Evolutionary conservation across 2,329 filamentous ascomycete genomes (phyloP).

Genomic region (Colletotrichum sp.): DNA sequence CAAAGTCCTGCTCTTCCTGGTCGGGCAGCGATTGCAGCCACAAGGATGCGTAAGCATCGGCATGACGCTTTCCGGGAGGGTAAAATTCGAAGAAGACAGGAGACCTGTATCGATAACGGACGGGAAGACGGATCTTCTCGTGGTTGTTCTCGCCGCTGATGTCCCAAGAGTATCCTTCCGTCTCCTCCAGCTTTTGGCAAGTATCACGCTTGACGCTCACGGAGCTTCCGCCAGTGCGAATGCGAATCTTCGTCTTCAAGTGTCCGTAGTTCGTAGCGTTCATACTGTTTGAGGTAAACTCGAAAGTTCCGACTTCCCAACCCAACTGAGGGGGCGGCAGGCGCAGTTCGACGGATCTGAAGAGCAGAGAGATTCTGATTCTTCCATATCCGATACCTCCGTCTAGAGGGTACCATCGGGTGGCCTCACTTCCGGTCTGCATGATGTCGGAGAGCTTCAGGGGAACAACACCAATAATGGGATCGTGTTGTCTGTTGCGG

Average conservation of each 20-base stretch:
- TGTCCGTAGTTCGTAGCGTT: constrained; percentile 67
- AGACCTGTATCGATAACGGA: constrained; percentile 88
- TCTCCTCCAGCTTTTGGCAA: constrained; percentile 65
- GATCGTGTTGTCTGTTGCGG: constrained; percentile 90
- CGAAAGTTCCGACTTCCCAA: constrained; percentile 95
- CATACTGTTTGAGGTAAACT: constrained; percentile 78
- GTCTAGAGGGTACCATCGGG: constrained; percentile 95
- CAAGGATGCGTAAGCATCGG: constrained; percentile 78
- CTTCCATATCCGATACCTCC: constrained; percentile 93
- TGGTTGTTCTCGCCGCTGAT: constrained; percentile 47
- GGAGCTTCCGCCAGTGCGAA: constrained; percentile 85
- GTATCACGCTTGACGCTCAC: constrained; percentile 70
- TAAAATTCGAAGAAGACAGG: constrained; percentile 91
- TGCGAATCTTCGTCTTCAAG: constrained; percentile 74
- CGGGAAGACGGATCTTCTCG: constrained; percentile 73
- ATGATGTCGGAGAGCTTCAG: constrained; percentile 89
- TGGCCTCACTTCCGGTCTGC: constrained; percentile 83
- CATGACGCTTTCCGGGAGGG: constrained; percentile 68
- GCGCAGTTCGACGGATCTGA: constrained; percentile 86
- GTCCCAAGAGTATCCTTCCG: constrained; percentile 55
- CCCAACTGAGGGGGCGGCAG: constrained; percentile 86
- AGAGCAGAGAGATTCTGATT: constrained; percentile 85
- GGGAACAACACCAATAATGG: constrained; percentile 90
- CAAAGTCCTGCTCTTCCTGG: constrained; percentile 76
- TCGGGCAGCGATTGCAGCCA: constrained; percentile 90